Conservation (phyloP, 1,139 yeast genomes). For the Saccharomyces uvarum region DNA sequence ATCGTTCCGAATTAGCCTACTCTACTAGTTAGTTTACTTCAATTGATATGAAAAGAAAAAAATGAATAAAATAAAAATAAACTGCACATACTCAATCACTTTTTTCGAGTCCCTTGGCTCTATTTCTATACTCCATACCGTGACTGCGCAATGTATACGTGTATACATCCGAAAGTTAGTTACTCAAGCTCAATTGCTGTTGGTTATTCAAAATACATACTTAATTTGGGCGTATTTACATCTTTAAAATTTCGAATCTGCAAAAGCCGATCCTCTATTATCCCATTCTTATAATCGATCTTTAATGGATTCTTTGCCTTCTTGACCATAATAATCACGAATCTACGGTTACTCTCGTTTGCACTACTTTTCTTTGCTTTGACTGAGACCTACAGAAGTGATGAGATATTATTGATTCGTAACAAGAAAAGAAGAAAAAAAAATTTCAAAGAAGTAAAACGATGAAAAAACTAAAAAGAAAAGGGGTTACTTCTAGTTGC, state of each 20-base stretch:
- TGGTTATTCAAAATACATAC: conserved; percentile 16
- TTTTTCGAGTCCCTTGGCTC: conserved; percentile 38
- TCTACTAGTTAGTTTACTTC: conserved; percentile 13
- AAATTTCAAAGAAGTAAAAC: background rate
- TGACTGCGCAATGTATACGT: conserved; percentile 17
- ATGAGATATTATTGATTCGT: background rate
- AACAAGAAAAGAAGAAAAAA: background rate
- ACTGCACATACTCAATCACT: conserved; percentile 27
- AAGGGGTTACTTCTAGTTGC: background rate
- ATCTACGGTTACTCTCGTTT: background rate
- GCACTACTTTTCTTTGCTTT: background rate
- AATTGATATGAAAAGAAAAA: conserved; percentile 4
- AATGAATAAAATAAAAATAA: conserved; percentile 14
- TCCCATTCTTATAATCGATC: conserved; percentile 44
- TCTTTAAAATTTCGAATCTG: conserved; percentile 38
- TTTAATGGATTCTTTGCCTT: conserved; percentile 29
- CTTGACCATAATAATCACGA: conserved; percentile 30
- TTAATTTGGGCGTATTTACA: conserved; percentile 33
- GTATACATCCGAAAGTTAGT: conserved; percentile 2
- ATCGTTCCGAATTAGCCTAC: conserved; percentile 21
- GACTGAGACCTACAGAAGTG: background rate
- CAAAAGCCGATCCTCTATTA: conserved; percentile 42
- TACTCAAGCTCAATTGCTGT: background rate
- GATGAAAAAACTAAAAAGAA: background rate
- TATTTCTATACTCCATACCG: conserved; percentile 52